phyloP scores from a whole-genome alignment of 352 stramenopile species.

The Phytophthora hybrid region DNA sequence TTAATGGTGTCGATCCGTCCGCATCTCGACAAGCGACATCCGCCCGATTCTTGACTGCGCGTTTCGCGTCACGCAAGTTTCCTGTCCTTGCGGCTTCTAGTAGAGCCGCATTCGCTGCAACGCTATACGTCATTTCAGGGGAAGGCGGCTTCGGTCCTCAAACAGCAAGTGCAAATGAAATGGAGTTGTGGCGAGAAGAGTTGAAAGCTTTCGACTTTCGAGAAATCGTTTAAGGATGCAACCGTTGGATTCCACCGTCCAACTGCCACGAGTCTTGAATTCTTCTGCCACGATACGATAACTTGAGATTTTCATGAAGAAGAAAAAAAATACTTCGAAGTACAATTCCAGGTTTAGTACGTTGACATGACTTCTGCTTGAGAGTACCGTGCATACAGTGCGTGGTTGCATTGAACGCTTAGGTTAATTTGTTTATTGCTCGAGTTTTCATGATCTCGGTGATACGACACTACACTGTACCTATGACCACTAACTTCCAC shows the following conservation, averaged over 20 bases:
- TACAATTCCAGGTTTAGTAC: too few species aligned
- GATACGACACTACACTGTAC: conserved; percentile 9
- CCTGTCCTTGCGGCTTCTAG: not conserved
- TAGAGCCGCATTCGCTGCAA: not conserved
- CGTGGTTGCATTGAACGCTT: conserved; percentile 3
- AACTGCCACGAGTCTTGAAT: too few species aligned
- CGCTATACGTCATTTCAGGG: not conserved
- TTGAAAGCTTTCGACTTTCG: not conserved
- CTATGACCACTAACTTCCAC: conserved; percentile 23
- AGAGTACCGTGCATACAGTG: too few species aligned
- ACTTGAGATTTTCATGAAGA: too few species aligned
- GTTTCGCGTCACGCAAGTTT: not conserved
- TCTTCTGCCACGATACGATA: too few species aligned
- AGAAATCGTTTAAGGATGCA: too few species aligned
- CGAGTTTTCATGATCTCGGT: conserved; percentile 18
- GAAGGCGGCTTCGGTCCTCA: not conserved
- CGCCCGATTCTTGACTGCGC: conserved; percentile 3
- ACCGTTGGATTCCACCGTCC: too few species aligned
- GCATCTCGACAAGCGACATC: not conserved
- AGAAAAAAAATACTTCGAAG: too few species aligned
- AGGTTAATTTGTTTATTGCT: conserved; percentile 22
- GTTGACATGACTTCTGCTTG: too few species aligned
- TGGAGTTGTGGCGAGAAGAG: not conserved
- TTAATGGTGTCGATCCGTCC: conserved; percentile 2
- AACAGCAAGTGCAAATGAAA: not conserved